Conservation (phyloP, 2,329 filamentous ascomycete species). For the Clonostachys byssicola region DNA sequence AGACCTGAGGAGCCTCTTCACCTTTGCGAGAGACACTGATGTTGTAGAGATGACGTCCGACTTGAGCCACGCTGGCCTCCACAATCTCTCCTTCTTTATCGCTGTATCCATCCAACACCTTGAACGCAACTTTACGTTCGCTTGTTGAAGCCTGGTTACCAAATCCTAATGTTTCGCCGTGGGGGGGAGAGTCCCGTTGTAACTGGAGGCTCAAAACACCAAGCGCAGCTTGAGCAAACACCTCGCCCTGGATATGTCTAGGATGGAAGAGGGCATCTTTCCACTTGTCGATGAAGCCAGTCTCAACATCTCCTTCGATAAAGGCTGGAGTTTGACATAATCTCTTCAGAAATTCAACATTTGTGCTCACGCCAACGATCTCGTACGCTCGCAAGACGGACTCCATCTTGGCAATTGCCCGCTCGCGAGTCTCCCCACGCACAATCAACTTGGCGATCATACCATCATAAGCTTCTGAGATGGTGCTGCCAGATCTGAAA, state of each 20-base stretch:
- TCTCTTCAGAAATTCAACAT: conserved; percentile 93
- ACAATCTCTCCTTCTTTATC: conserved; percentile 62
- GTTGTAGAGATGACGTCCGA: conserved; percentile 39
- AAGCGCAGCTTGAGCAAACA: conserved; percentile 83
- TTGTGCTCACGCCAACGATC: conserved; percentile 87
- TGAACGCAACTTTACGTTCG: conserved; percentile 46
- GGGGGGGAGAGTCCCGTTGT: conserved; percentile 26
- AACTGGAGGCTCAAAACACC: conserved; percentile 57
- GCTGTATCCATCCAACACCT: conserved; percentile 55
- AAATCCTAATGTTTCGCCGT: conserved; percentile 51
- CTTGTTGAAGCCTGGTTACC: conserved; percentile 33
- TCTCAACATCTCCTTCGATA: conserved; percentile 84
- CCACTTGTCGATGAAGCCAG: conserved; percentile 92
- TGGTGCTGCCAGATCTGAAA: conserved; percentile 85
- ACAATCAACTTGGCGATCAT: conserved; percentile 99
- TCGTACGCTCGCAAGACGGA: conserved; percentile 84
- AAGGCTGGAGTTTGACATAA: conserved; percentile 81
- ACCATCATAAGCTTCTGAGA: conserved; percentile 93
- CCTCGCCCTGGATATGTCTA: conserved; percentile 59
- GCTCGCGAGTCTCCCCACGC: conserved; percentile 70
- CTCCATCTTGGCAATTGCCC: conserved; percentile 78
- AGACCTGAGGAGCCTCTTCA: conserved; percentile 28
- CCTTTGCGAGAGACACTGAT: conserved; percentile 38
- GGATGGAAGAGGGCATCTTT: conserved; percentile 71
- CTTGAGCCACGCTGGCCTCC: conserved; percentile 44